Base-by-base conservation (phyloP, 345 rosid genomes). In the Fremontodendron californicum region DNA sequence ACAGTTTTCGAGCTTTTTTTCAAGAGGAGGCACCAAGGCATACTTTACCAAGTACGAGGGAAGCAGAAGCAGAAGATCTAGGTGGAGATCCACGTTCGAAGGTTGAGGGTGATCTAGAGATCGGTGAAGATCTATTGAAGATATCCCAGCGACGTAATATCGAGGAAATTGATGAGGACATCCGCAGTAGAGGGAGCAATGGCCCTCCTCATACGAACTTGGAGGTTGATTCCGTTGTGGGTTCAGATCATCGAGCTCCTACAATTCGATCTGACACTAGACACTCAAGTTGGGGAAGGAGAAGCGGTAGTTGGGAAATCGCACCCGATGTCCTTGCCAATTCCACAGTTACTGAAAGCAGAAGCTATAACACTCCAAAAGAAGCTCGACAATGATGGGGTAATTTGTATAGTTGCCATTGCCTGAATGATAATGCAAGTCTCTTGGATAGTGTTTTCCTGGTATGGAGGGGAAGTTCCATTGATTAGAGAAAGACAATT, bases 281-380 rank as follows among this genome's bases (percentile, higher is more conserved):
- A 75, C 92, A 89, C 69, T 88, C 90, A 19, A 92, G 97, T 73
- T 83, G 90, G 86, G 91, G 91, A 81, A 87, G 89, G 81, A 93
- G 96, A 87, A 92, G 88, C 76, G 90, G 88, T 69, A 90, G 90
- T 81, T 87, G 89, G 91, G 97, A 93, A 80, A 86, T 90, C 43
- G 85, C 91, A 7, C 80, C 90, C 0, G 93, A 91, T 2, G 84
- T 80, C 33, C 81, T 84, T 2, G 88, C 82, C 27, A 85, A 86
- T 74, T 87, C 93, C 54, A 79, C 78, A 5, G 90, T 84, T 7
- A 85, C 79, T 2, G 91, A 88, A 76, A 84, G 80, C 82, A 88
- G 88, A 87, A 82, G 84, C 84, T n/a, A n/a, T 77, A 46, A 68
- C 45, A 65, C 88, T 42, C 75, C 88, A 23, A 87, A 84, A 81